phyloP scores from a whole-genome alignment of 768 basidiomycete genomes.

The Pluteus cervinus region DNA sequence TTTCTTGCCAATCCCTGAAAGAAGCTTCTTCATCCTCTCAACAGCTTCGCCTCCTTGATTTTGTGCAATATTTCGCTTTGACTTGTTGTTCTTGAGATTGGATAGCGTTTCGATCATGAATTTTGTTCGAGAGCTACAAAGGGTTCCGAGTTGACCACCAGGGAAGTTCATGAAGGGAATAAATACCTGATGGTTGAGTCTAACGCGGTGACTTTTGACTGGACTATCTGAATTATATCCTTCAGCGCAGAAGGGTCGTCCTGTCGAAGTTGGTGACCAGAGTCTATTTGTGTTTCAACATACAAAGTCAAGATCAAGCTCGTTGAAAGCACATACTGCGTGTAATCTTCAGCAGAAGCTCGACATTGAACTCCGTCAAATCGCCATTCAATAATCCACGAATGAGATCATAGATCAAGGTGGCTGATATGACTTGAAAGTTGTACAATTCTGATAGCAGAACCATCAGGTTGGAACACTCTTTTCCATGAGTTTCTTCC shows the following conservation, averaged over 20 bases:
- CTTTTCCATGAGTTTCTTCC: constrained; percentile 60
- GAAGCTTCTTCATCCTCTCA: constrained; percentile 84
- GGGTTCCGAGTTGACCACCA: not conserved
- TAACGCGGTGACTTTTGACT: constrained; percentile 55
- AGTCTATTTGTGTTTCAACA: no score
- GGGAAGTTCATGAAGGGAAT: not conserved
- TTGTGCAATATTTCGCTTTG: constrained; percentile 55
- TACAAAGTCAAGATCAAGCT: constrained; percentile 6
- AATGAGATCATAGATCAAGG: constrained; percentile 88
- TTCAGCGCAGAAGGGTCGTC: constrained; percentile 92
- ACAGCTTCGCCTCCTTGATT: constrained; percentile 73
- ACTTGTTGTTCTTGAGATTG: constrained; percentile 90
- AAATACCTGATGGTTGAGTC: constrained; percentile 47
- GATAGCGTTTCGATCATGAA: constrained; percentile 95
- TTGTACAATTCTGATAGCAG: constrained; percentile 93
- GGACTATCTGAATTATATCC: constrained; percentile 83
- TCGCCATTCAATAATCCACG: constrained; percentile 60
- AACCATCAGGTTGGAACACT: constrained; percentile 82
- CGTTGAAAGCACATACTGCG: constrained; percentile 49
- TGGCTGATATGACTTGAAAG: constrained; percentile 86
- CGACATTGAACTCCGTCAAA: constrained; percentile 76
- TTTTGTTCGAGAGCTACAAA: constrained; percentile 72
- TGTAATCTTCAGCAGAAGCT: constrained; percentile 79
- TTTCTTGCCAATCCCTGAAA: constrained; percentile 70
- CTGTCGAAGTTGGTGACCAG: constrained; percentile 84